phyloP scores from a whole-genome alignment of 164 flowering plant genomes.

The Warburgia ugandensis region DNA sequence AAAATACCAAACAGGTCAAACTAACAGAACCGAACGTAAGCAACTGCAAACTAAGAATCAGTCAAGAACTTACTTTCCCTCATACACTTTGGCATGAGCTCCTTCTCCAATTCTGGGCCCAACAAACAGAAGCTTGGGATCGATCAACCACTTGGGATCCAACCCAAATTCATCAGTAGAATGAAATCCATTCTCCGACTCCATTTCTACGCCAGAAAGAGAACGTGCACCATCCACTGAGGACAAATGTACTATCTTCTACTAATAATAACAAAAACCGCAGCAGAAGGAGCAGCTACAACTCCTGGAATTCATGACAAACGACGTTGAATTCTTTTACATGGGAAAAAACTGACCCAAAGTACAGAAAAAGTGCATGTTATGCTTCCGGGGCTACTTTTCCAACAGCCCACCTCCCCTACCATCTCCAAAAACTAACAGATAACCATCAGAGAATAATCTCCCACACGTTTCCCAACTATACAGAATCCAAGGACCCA shows the following conservation, averaged over 20 bases:
- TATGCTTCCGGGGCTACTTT: constrained; percentile 5
- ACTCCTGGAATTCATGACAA: not conserved
- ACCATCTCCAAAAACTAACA: constrained; percentile 17
- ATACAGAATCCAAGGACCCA: constrained; percentile 23
- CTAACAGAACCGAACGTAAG: not conserved
- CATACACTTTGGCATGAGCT: constrained; percentile 95
- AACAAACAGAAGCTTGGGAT: constrained; percentile 84
- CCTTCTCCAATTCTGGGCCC: constrained; percentile 96
- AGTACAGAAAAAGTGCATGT: constrained; percentile 15
- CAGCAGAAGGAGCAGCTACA: not conserved
- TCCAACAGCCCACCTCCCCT: constrained; percentile 4
- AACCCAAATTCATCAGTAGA: constrained; percentile 31
- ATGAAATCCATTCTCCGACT: constrained; percentile 33
- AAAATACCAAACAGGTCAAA: not conserved
- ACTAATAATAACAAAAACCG: constrained; percentile 20
- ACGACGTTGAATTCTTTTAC: too few relatives aligned
- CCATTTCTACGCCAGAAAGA: constrained; percentile 19
- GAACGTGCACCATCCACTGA: constrained; percentile 9
- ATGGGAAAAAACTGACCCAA: too few relatives aligned
- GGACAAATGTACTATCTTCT: too few relatives aligned
- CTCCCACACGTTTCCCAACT: constrained; percentile 22
- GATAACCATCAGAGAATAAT: constrained; percentile 9
- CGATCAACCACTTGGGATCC: constrained; percentile 77
- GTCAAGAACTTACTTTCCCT: constrained; percentile 99
- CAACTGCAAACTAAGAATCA: too few relatives aligned